Evolutionary conservation across 2,329 filamentous ascomycete species (phyloP).

Genomic region (Arachnopeziza araneosa): DNA sequence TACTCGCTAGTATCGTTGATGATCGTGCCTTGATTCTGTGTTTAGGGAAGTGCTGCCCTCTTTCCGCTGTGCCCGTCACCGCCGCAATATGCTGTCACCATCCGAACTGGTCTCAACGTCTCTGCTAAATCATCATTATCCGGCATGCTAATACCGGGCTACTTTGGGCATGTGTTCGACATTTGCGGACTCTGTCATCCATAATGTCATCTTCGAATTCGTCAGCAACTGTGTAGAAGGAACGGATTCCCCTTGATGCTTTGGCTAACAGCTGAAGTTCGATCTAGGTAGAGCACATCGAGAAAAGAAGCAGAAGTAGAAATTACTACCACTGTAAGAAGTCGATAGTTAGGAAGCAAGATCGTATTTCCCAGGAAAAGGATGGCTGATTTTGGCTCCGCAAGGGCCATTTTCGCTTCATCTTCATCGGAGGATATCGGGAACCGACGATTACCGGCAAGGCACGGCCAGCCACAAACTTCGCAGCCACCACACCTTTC

Average conservation of each 20-base stretch:
- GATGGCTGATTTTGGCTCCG: not conserved
- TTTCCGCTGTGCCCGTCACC: no score
- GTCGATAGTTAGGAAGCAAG: no score
- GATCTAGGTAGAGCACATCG: not conserved
- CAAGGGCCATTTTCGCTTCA: constrained; percentile 7
- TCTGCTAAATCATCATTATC: no score
- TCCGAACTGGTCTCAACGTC: no score
- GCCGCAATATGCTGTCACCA: no score
- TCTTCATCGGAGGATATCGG: not conserved
- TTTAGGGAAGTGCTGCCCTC: no score
- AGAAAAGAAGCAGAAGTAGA: no score
- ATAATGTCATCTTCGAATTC: constrained; percentile 16
- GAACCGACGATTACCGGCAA: not conserved
- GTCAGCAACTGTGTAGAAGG: constrained; percentile 10
- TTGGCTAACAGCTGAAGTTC: not conserved
- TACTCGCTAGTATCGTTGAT: no score
- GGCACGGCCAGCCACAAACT: not conserved
- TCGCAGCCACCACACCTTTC: not conserved
- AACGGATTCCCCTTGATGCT: not conserved
- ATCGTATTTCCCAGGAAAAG: not conserved
- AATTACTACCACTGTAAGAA: no score
- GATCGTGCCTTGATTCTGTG: no score
- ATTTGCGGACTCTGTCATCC: not conserved
- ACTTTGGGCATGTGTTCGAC: not conserved
- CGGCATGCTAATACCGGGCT: no score